A percentile compares a stretch with the other conserved stretches of the same genome.
Evolutionary conservation across 2,329 filamentous ascomycete genomes (phyloP).

Genomic region (Trichoderma hamatum): DNA sequence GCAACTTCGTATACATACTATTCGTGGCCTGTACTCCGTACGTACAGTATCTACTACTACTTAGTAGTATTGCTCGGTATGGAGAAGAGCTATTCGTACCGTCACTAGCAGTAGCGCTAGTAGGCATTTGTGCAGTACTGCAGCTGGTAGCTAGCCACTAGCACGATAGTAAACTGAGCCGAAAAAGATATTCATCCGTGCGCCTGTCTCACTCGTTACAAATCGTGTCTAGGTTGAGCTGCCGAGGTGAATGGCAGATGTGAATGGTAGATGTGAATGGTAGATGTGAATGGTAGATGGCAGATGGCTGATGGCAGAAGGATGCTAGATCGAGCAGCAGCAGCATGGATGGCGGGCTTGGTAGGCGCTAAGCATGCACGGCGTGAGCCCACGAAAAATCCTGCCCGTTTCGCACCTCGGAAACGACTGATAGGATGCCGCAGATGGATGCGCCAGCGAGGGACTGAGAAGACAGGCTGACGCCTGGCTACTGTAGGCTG

Average conservation of each 20-base stretch:
- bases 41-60: too few species aligned
- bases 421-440: neutral
- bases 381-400: neutral
- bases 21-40: neutral
- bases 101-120: neutral
- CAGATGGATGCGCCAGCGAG: neutral
- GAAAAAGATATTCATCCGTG: conserved; percentile 4
- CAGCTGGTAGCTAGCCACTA: neutral
- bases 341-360: neutral
- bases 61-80: neutral
- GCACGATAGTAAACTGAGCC: neutral
- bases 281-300: too few species aligned
- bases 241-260: conserved; percentile 14
- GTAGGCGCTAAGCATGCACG: neutral
- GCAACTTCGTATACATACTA: neutral
- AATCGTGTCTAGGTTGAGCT: neutral
- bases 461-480: neutral
- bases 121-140: neutral
- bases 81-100: neutral
- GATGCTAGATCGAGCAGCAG: neutral
- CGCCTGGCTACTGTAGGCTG: neutral
- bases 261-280: too few species aligned
- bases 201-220: conserved; percentile 7
- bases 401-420: neutral
- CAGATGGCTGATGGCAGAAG: neutral